Base-by-base conservation (phyloP, 129 eudicot species). In the Flaveria brownii region DNA sequence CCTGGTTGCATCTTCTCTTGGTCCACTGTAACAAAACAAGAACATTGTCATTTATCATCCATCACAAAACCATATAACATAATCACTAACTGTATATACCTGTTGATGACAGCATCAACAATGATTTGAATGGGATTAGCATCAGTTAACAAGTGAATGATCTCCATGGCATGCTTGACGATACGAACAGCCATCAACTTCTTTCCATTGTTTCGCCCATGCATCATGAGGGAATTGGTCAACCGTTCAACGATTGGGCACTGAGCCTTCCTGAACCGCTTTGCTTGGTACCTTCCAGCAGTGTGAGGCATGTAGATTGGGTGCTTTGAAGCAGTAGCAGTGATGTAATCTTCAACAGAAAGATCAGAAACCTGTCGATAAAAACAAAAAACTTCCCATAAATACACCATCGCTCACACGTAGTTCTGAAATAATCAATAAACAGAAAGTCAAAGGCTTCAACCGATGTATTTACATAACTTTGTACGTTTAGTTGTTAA, bases 1-100 rank as follows among this genome's bases (percentile, higher is more conserved):
- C 12, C 96, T 84, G 5, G 96, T 90, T n/a, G 96, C 96, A 80
- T 90, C 92, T 85, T 90, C 96, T 73, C 96, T 87, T 42, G 96
- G 96, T 56, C 92, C 92, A 87, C 96, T 90, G 81, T 62, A 55
- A 61, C 1, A 26, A 17, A 7, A 2, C 50, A 33, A 51, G 0
- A 59, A 8, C 6, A 72, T 4, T 2, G 36, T 11, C 65, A 49
- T 3, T 50, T 33, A 39, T 15, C 20, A 51, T 50, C 36, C n/a
- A 67, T 51, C 45, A 64, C 18, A 65, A 17, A 42, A 26, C 66
- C 28, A 63, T 11, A 33, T 5, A 14, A 63, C 2, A 7, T 14
- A 33, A 22, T 4, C 51, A 52, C 18, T 20, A 6, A n/a, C 6
- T 13, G 25, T 20, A 23, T 83, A 89, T 83, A 89, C 96, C 96